Evolutionary conservation across 2,329 filamentous ascomycete species (phyloP), one percentile per base, ranked within the genome.

Genomic region (Neonectria sp.): DNA sequence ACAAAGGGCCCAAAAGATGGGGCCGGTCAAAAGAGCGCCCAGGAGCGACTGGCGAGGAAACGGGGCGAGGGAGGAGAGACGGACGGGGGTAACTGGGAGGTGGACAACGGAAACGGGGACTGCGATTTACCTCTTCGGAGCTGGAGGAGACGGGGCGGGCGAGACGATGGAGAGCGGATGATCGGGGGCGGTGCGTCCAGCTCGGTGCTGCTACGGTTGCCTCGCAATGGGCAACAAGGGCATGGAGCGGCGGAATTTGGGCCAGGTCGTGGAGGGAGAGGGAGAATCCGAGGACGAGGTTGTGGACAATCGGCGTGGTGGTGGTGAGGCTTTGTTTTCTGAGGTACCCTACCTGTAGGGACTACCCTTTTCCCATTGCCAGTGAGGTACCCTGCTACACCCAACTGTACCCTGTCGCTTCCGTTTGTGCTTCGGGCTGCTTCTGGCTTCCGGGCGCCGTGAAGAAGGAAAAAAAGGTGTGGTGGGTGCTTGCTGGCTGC

Each of bases 261-360:
- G 70, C 72, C 69, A 70, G 63, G 64, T 69, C 59, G 68, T 61
- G 66, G 71, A 67, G 68, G 70, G 67, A 73, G 76, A 73, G 76
- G 75, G 74, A 77, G 69, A 70, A 69, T 53, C 51, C n/a, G 67
- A 71, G 65, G 65, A 68, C 65, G 68, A 78, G 72, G 76, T 70
- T 73, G 74, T 71, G 72, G 70, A 40, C 68, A 65, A 73, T 71
- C 73, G 76, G 78, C 70, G 79, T 77, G 74, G 76, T 76, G 73
- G 73, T 76, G 77, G 75, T 81, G 81, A 83, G 80, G 81, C 80
- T 82, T 82, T 80, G 80, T 79, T 82, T 82, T 82, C 77, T 62
- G 65, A 64, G 64, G 72, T 62, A 69, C 37, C 37, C 37, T 40
- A 37, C 35, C 21, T 21, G 21, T 37, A 40, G 37, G 37, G 65